Base-by-base conservation (phyloP, 495 filamentous ascomycete genomes). In the Geoglossum glabrum region DNA sequence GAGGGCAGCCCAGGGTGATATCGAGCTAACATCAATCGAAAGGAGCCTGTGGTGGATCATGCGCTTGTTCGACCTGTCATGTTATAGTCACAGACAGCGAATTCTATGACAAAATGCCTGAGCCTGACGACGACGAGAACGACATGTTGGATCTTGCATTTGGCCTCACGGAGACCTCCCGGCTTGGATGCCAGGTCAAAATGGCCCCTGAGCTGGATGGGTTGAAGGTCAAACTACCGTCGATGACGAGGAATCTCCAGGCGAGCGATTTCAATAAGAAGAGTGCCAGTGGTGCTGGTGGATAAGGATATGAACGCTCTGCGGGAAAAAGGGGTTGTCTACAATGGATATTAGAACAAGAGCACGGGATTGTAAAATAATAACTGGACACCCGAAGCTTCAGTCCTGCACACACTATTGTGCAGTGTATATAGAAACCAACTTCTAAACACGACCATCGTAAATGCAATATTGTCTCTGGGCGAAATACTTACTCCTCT, bases 91-190 rank as follows among this genome's bases (percentile, higher is more conserved):
- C 83, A 58, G 82, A 86, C 64, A 78, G 86, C 3, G 83, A 81
- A 17, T 78, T 85, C 75, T 97, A 87, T 67, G 92, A 97, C 61
- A 83, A 81, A 72, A 90, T 97, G 74, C 78, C 82, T 49, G 93
- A 97, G 70, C 86, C 92, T 17, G 82, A 84, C 43, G 92, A 98
- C 67, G 93, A 98, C 67, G 92, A 98, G 77, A 97, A 97, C 68
- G 92, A 98, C 71, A 98, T 98, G 92, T 73, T 98, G 63, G 92
- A 98, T 68, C 68, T 97, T 59, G 92, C 92, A 0, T 98, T 98
- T 68, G 92, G 92, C 0, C 65, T 97, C 63, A 96, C 90, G 7
- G 92, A 98, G 73, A 98, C 93, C 50, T 94, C 87, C 47, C 78
- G 92, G n/a, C 70, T 98, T 50, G 92, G 92, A 7, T 98, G 92